phyloP scores from a whole-genome alignment of 805 yeast species.

The Starmerella vaccinii region DNA sequence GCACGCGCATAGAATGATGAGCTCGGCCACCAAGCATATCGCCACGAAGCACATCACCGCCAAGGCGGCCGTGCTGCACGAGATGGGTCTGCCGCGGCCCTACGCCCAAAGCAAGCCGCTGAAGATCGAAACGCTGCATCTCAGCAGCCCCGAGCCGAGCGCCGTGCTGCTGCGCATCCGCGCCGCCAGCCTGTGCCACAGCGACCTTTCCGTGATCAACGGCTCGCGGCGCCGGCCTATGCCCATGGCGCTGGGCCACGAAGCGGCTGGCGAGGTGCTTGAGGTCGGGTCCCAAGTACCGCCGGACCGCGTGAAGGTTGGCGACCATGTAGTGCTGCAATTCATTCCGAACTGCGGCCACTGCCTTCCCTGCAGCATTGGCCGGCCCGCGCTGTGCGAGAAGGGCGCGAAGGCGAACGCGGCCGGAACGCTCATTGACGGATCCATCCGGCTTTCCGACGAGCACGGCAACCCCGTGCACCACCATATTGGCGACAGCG shows the following conservation, averaged over 20 bases:
- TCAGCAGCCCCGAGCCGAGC: slow-evolving; percentile 86
- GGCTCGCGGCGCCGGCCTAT: slow-evolving; percentile 93
- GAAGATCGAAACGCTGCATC: slow-evolving; percentile 74
- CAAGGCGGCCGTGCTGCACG: slow-evolving; percentile 17
- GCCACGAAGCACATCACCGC: neutral
- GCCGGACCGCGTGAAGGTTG: slow-evolving; percentile 66
- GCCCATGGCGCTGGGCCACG: slow-evolving; percentile 92
- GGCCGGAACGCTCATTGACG: slow-evolving; percentile 97
- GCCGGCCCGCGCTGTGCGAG: slow-evolving; percentile 92
- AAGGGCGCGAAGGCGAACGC: slow-evolving; percentile 96
- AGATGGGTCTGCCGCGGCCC: slow-evolving; percentile 20
- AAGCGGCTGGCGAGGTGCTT: slow-evolving; percentile 96
- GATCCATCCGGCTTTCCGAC: slow-evolving; percentile 72
- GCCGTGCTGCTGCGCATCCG: slow-evolving; percentile 85
- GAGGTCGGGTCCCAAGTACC: slow-evolving; percentile 82
- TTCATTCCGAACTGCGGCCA: slow-evolving; percentile 95
- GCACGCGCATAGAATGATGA: neutral
- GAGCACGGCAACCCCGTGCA: slow-evolving; percentile 61
- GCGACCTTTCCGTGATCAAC: slow-evolving; percentile 91
- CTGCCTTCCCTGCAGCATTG: slow-evolving; percentile 88
- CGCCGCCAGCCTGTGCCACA: slow-evolving; percentile 94
- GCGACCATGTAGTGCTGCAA: slow-evolving; percentile 86
- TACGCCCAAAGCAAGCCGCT: slow-evolving; percentile 40
- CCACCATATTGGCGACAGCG: slow-evolving; percentile 97
- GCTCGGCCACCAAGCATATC: neutral